Percentiles rank a stretch among this genome's conserved stretches.
phyloP scores from a whole-genome alignment of 495 filamentous ascomycete genomes.

The Pyronema domesticum region DNA sequence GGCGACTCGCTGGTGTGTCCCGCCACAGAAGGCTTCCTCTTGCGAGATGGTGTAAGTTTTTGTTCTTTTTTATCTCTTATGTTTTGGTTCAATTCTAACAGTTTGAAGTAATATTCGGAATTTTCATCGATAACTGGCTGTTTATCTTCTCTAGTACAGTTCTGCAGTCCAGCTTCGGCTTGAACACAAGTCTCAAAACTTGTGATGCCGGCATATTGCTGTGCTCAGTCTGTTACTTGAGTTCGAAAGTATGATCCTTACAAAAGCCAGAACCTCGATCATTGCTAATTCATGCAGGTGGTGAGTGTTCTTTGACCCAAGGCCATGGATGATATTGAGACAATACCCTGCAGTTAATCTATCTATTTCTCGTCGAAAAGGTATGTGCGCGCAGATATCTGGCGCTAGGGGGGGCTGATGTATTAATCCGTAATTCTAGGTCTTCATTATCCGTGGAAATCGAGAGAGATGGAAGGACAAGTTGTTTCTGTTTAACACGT shows the following conservation, averaged over 20 bases:
- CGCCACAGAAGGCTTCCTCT: conserved; percentile 13
- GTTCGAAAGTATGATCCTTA: conserved; percentile 18
- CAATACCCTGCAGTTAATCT: conserved; percentile 8
- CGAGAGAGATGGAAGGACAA: conserved; percentile 17
- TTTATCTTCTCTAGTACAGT: conserved; percentile 24
- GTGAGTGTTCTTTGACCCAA: background rate
- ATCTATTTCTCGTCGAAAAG: conserved; percentile 25
- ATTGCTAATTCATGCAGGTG: background rate
- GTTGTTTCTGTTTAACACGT: conserved; percentile 22
- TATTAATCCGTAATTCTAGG: conserved; percentile 6
- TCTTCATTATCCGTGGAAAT: conserved; percentile 22
- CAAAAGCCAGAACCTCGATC: no score
- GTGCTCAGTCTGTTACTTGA: conserved; percentile 23
- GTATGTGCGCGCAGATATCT: background rate
- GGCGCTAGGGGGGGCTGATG: background rate
- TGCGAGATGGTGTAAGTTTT: conserved; percentile 22
- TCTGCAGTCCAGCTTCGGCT: conserved; percentile 21
- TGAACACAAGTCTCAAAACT: conserved; percentile 14
- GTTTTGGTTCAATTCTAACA: background rate
- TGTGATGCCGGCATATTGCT: conserved; percentile 24
- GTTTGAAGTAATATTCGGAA: conserved; percentile 14
- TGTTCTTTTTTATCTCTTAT: background rate
- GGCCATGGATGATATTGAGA: background rate
- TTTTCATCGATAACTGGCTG: conserved; percentile 23
- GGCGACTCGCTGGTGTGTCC: conserved; percentile 10